Evolutionary conservation across 2,329 filamentous ascomycete genomes (phyloP).

Genomic region (Talaromyces amestolkiae): DNA sequence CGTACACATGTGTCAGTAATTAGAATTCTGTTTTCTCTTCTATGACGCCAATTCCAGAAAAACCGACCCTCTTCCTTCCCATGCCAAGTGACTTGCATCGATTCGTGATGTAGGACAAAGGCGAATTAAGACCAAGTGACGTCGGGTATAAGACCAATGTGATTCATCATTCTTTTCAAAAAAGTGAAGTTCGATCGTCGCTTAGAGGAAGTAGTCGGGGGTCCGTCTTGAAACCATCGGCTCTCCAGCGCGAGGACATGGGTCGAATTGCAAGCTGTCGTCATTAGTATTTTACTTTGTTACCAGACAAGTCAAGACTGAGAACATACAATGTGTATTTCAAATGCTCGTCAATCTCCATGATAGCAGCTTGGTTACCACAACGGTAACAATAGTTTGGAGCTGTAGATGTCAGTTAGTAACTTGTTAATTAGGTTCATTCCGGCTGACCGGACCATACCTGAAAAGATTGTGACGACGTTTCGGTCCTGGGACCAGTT

Average conservation of each 20-base stretch:
- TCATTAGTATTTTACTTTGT: background rate
- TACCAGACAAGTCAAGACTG: background rate
- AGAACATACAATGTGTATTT: constrained; percentile 96
- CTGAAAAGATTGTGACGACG: constrained; percentile 97
- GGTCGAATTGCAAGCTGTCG: constrained; percentile 92
- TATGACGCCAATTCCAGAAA: constrained; percentile 14
- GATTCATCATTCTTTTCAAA: constrained; percentile 16
- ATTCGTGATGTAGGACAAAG: constrained; percentile 8
- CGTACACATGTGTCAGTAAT: constrained; percentile 12
- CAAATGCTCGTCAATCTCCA: constrained; percentile 99
- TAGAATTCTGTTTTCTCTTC: constrained; percentile 7
- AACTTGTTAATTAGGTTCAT: background rate
- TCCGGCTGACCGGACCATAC: constrained; percentile 47
- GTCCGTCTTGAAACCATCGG: constrained; percentile 98
- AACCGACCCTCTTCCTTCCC: constrained; percentile 1
- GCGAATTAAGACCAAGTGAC: constrained; percentile 12
- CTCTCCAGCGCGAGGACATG: constrained; percentile 93
- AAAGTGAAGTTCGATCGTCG: constrained; percentile 28
- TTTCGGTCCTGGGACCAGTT: constrained; percentile 99
- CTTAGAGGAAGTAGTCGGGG: constrained; percentile 95
- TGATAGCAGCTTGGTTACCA: constrained; percentile 99
- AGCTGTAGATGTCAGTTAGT: constrained; percentile 46
- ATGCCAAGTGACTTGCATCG: constrained; percentile 11
- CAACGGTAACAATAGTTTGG: constrained; percentile 98
- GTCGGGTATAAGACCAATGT: constrained; percentile 17